A percentile compares a stretch with the other conserved stretches of the same genome.
These are phyloP conservation scores for Pseudogymnoascus sp. DNA, from an alignment of 2,329 filamentous ascomycete species.

Conservation along the genomic window DNA sequence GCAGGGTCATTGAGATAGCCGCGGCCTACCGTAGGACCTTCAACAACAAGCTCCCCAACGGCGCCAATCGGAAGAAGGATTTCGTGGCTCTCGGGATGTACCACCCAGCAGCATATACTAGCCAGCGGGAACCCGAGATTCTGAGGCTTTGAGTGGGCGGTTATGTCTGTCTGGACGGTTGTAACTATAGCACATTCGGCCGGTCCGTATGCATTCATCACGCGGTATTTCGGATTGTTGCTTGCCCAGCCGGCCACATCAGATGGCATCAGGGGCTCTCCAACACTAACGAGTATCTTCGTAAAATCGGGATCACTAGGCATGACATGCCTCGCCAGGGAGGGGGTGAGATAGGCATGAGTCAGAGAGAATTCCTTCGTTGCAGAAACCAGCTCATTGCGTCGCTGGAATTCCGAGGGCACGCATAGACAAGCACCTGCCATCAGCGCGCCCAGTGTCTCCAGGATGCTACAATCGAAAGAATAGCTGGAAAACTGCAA, in stretches of 20 bases:
- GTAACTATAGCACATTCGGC: slow-evolving; percentile 51
- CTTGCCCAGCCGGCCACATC: slow-evolving; percentile 32
- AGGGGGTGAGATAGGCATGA: slow-evolving; percentile 21
- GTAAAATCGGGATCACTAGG: slow-evolving; percentile 71
- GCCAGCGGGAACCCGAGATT: slow-evolving; percentile 1
- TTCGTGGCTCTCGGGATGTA: neutral
- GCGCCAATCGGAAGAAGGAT: slow-evolving; percentile 1
- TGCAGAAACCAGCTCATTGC: slow-evolving; percentile 61
- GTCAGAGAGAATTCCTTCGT: slow-evolving; percentile 52
- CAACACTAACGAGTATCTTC: slow-evolving; percentile 68
- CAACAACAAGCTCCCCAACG: slow-evolving; percentile 1
- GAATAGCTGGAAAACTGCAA: slow-evolving; percentile 25
- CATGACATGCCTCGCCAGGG: slow-evolving; percentile 72
- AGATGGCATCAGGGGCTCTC: slow-evolving; percentile 71
- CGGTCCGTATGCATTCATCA: slow-evolving; percentile 59
- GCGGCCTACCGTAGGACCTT: slow-evolving; percentile 48
- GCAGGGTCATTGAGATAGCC: slow-evolving; percentile 50
- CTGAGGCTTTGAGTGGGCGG: slow-evolving; percentile 24
- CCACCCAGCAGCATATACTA: slow-evolving; percentile 30
- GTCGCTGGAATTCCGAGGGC: slow-evolving; percentile 57
- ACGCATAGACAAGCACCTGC: slow-evolving; percentile 44
- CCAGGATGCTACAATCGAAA: slow-evolving; percentile 10
- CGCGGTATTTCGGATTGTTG: slow-evolving; percentile 20
- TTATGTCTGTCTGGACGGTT: slow-evolving; percentile 29
- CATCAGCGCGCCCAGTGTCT: slow-evolving; percentile 8